Percentiles rank a stretch among this genome's conserved stretches.
Evolutionary conservation across 2,329 filamentous ascomycete species (phyloP).

Genomic region (Calonectria hongkongensis): DNA sequence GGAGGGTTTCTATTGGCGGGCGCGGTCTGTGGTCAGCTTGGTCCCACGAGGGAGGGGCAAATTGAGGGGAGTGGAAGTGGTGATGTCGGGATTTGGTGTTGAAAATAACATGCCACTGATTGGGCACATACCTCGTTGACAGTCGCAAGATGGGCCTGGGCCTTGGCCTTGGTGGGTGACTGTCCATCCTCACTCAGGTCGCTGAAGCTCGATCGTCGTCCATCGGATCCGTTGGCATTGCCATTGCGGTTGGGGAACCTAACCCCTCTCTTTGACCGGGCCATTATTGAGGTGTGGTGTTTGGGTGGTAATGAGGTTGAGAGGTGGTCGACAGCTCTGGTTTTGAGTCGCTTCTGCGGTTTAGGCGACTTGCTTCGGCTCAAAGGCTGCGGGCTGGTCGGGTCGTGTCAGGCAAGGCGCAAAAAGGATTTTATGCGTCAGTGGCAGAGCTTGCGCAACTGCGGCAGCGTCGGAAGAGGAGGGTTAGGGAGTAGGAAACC

Average conservation of each 20-base stretch:
- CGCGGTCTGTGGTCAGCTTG: slow-evolving; percentile 44
- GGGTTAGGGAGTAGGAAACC: slow-evolving; percentile 15
- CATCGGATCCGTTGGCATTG: slow-evolving; percentile 63
- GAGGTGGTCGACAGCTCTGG: slow-evolving; percentile 8
- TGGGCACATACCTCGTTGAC: slow-evolving; percentile 60
- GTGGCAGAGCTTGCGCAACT: slow-evolving; percentile 31
- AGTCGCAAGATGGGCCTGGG: slow-evolving; percentile 56
- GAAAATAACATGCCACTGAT: neutral
- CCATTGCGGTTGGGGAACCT: slow-evolving; percentile 71
- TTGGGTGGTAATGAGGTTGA: slow-evolving; percentile 28
- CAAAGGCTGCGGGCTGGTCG: slow-evolving; percentile 4
- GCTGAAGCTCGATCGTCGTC: slow-evolving; percentile 82
- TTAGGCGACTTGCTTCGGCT: slow-evolving; percentile 8
- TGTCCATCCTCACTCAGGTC: slow-evolving; percentile 76
- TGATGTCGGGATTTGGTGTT: slow-evolving; percentile 16
- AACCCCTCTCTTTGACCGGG: slow-evolving; percentile 69
- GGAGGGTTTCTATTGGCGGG: slow-evolving; percentile 63
- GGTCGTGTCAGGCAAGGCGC: slow-evolving; percentile 5
- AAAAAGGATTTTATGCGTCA: slow-evolving; percentile 13
- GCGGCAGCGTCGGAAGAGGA: slow-evolving; percentile 41
- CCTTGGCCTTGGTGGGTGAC: slow-evolving; percentile 57
- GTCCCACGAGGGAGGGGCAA: slow-evolving; percentile 13
- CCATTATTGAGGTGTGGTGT: slow-evolving; percentile 54
- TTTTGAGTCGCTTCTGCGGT: slow-evolving; percentile 3
- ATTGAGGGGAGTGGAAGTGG: neutral